These are phyloP conservation scores for Myxozyma geophila DNA, from an alignment of 805 yeast genomes.

Conservation along the genomic window DNA sequence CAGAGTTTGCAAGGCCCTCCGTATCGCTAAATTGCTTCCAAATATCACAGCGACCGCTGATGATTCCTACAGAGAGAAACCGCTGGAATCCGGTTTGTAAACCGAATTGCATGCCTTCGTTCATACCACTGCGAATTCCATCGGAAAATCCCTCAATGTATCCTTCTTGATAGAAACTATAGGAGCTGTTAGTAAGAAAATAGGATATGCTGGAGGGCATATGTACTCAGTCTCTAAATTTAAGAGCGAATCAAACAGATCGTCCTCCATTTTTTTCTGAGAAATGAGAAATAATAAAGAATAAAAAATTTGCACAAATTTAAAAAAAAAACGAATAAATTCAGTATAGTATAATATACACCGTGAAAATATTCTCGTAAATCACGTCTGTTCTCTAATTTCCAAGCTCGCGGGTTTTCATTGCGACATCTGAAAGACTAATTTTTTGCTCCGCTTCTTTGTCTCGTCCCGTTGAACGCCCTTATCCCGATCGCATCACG, in stretches of 20 bases:
- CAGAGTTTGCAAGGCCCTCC: not conserved
- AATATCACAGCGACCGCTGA: conserved; percentile 54
- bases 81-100: conserved; percentile 50
- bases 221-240: conserved; percentile 31
- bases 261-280: conserved; percentile 25
- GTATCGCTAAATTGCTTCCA: conserved; percentile 36
- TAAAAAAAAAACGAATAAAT: not conserved
- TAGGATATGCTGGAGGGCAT: no score
- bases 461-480: not conserved
- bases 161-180: conserved; percentile 62
- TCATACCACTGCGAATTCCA: conserved; percentile 60
- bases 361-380: no score
- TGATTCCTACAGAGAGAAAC: conserved; percentile 67
- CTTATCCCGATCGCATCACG: no score
- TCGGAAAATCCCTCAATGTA: conserved; percentile 69
- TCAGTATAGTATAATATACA: no score
- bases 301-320: not conserved
- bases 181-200: not conserved
- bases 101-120: conserved; percentile 86
- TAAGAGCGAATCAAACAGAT: conserved; percentile 33
- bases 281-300: not conserved
- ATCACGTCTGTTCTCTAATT: no score
- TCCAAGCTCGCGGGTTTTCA: no score
- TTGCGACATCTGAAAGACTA: no score
- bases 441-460: not conserved